Base-by-base conservation (phyloP, 805 yeast species). In the Lipomyces kockii region DNA sequence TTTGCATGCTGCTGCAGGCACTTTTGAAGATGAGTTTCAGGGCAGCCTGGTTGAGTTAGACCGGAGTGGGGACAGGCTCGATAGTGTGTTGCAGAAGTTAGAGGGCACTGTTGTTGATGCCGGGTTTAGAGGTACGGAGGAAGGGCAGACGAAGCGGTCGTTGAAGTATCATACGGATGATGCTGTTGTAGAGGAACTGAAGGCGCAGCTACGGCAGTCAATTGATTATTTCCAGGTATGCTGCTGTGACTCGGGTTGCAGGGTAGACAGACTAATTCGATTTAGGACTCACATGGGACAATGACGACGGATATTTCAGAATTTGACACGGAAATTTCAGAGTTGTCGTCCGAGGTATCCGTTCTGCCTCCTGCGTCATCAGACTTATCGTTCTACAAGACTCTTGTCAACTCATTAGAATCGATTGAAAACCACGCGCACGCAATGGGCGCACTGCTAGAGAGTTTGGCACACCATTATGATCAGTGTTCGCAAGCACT, bases 381-480 rank as follows among this genome's bases (percentile, higher is more conserved):
- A 6, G 61, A 54, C 35, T 22, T 25, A 5, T 29, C 63, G 7
- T 27, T 17, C 9, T 27, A 9, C 49, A 51, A 29, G 22, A 12
- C 56, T 54, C 11, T 61, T 54, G 49, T 56, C 34, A 17, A 66
- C 69, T 32, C 57, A n/a, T 64, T 72, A 51, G 67, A 71, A 8
- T 39, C 67, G 1, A 65, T 76, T 5, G 79, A 79, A n/a, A 72
- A 65, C 2, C 74, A 74, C 63, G 97, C 91, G 63, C 82, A 83
- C 66, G 95, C 89, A 62, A 82, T 91, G 77, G 96, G 91, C 0
- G 82, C 84, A 1, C 80, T 89, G 20, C 79, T 93, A 43, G 87
- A 86, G 64, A 86, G 92, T 73, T 80, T 92, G 58, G 89, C 97
- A 11, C 86, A 85, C 63, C 97, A 92, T 78, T 91, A 87, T 73